These are phyloP conservation scores for Chlorella sp. DNA, from an alignment of 139 green algal species.

Conservation along the genomic window DNA sequence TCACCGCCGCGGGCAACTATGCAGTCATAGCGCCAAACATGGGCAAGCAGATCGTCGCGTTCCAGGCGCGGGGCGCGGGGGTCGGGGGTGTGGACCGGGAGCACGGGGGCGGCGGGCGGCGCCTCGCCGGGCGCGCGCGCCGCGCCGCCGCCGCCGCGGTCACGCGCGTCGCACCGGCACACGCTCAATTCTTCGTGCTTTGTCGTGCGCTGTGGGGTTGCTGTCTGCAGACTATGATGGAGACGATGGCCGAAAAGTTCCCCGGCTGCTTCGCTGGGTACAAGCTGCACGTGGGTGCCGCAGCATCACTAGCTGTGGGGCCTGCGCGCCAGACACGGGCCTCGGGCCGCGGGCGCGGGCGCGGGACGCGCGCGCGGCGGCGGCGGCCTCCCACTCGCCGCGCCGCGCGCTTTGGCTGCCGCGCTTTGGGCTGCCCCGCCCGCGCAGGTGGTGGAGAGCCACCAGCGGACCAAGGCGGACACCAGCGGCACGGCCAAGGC, in stretches of 20 bases:
- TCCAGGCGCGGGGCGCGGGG: conserved; percentile 26
- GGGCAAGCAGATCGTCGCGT: conserved; percentile 96
- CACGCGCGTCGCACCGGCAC: too few species aligned
- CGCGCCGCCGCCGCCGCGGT: too few species aligned
- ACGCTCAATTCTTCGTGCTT: too few species aligned
- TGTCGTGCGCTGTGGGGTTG: not conserved
- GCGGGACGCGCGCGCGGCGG: too few species aligned
- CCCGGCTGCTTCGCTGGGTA: conserved; percentile 95
- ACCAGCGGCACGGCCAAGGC: conserved; percentile 92
- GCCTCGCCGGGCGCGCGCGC: too few species aligned
- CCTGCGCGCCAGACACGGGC: too few species aligned
- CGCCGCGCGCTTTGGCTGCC: too few species aligned
- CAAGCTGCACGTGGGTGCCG: conserved; percentile 87
- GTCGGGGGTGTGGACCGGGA: not conserved
- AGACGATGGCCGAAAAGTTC: conserved; percentile 90
- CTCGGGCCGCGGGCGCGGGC: too few species aligned
- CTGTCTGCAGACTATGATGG: conserved; percentile 84
- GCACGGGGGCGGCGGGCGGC: too few species aligned
- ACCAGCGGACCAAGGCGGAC: conserved; percentile 97
- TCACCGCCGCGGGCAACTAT: conserved; percentile 63
- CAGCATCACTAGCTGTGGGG: too few species aligned
- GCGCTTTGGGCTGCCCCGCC: too few species aligned
- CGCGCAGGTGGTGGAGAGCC: conserved; percentile 92
- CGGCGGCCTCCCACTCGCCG: too few species aligned
- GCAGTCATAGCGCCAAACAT: conserved; percentile 99